phyloP scores from a whole-genome alignment of 164 flowering plant genomes.

The Amborella trichopoda region DNA sequence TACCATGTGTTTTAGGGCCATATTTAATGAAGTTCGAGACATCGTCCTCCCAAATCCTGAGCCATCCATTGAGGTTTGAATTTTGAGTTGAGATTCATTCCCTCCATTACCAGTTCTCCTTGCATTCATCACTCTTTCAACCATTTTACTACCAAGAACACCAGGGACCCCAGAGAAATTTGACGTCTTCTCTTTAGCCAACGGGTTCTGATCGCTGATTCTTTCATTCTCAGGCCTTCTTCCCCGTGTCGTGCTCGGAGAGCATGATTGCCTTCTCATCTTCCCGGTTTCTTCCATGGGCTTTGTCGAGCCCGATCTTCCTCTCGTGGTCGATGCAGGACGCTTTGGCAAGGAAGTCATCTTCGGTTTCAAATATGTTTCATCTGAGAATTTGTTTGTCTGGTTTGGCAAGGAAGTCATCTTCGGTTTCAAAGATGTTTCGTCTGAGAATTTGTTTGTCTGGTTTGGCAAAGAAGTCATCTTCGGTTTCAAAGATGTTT shows the following conservation, averaged over 20 bases:
- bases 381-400: no score
- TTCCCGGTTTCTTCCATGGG: slow-evolving; percentile 6
- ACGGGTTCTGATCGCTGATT: slow-evolving; percentile 4
- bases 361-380: no score
- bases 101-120: slow-evolving; percentile 22
- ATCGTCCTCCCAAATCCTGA: slow-evolving; percentile 21
- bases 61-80: slow-evolving; percentile 7
- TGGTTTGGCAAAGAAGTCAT: no score
- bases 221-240: slow-evolving; percentile 15
- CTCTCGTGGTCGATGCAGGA: background rate
- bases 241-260: slow-evolving; percentile 30
- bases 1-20: slow-evolving; percentile 31
- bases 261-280: slow-evolving; percentile 28
- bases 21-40: slow-evolving; percentile 19
- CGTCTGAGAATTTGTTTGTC: no score
- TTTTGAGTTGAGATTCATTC: slow-evolving; percentile 13
- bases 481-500: no score
- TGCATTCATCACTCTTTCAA: slow-evolving; percentile 62
- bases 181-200: slow-evolving; percentile 3
- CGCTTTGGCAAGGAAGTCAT: no score
- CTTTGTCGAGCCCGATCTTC: slow-evolving; percentile 1
- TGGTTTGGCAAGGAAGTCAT: no score
- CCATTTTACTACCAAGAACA: slow-evolving; percentile 52
- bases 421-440: no score
- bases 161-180: slow-evolving; percentile 19